Conservation (phyloP, 768 basidiomycete species). For the Podaxis sp. region DNA sequence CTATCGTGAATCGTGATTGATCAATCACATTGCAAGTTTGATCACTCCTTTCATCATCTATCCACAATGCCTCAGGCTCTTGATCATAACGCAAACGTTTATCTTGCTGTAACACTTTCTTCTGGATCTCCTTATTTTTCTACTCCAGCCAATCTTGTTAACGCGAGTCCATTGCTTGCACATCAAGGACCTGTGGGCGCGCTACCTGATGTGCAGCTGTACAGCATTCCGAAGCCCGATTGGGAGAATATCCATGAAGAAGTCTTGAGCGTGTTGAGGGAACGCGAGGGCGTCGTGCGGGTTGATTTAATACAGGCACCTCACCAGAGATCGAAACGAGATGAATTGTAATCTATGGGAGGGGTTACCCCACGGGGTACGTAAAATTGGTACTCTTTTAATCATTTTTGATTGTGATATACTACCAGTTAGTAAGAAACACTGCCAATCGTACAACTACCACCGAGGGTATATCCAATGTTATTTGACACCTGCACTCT, state of each 20-base stretch:
- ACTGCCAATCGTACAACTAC: neutral
- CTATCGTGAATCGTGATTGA: neutral
- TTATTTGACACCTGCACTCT: neutral
- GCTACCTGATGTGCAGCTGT: slow-evolving; percentile 39
- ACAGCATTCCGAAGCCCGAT: slow-evolving; percentile 34
- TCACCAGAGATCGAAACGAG: slow-evolving; percentile 2
- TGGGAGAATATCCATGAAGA: slow-evolving; percentile 24
- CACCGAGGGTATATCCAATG: neutral
- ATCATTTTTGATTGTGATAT: neutral
- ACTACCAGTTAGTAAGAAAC: neutral
- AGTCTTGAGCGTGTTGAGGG: neutral
- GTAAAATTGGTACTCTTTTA: neutral
- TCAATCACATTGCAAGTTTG: neutral
- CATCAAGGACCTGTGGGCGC: slow-evolving; percentile 38
- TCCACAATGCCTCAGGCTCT: slow-evolving; percentile 21
- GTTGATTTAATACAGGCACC: slow-evolving; percentile 6
- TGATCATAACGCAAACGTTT: slow-evolving; percentile 34
- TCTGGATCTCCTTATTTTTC: slow-evolving; percentile 27
- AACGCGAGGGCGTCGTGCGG: neutral
- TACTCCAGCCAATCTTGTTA: slow-evolving; percentile 26
- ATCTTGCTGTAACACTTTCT: slow-evolving; percentile 38
- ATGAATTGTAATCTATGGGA: neutral
- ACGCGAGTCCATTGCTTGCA: slow-evolving; percentile 28
- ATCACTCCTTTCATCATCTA: neutral
- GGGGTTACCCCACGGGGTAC: neutral